Percentiles rank a stretch among this genome's conserved stretches.
Evolutionary conservation across 108 stramenopile species (phyloP).

Genomic region (Craspedostauros australis): DNA sequence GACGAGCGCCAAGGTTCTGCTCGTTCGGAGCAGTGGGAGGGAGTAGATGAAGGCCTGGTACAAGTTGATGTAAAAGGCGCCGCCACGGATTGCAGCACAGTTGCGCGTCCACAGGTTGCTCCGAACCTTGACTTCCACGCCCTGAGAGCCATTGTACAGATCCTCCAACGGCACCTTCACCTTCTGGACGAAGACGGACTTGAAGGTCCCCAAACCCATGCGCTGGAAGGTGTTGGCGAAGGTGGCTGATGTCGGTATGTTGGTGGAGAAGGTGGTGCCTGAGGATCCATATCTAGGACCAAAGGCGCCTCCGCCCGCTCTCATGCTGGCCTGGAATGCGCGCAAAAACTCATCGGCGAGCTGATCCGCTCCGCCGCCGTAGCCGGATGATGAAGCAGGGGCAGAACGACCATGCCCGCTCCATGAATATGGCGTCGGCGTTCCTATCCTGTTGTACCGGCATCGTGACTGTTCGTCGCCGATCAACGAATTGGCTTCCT

Average conservation of each 20-base stretch:
- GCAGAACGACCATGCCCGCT: neutral
- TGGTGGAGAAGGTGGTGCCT: neutral
- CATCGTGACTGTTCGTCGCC: slow-evolving; percentile 44
- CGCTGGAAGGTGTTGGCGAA: neutral
- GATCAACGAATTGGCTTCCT: slow-evolving; percentile 62
- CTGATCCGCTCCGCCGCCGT: too few species aligned
- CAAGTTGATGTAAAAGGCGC: slow-evolving; percentile 22
- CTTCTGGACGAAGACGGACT: slow-evolving; percentile 59
- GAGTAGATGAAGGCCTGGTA: slow-evolving; percentile 31
- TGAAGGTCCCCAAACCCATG: slow-evolving; percentile 14
- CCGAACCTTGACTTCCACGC: slow-evolving; percentile 26
- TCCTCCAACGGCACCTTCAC: slow-evolving; percentile 47
- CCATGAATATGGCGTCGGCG: slow-evolving; percentile 5
- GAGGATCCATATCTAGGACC: neutral
- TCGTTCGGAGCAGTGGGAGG: slow-evolving; percentile 39
- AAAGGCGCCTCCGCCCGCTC: neutral
- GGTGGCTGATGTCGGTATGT: neutral
- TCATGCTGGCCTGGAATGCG: neutral
- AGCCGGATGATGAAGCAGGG: neutral
- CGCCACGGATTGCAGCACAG: slow-evolving; percentile 50
- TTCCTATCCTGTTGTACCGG: slow-evolving; percentile 32
- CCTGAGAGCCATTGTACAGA: slow-evolving; percentile 39
- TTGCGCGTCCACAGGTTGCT: slow-evolving; percentile 43
- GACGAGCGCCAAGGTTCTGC: slow-evolving; percentile 25
- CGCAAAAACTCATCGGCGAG: too few species aligned